Evolutionary conservation across 2,329 filamentous ascomycete genomes (phyloP).

Genomic region (Talaromyces pinophilus): DNA sequence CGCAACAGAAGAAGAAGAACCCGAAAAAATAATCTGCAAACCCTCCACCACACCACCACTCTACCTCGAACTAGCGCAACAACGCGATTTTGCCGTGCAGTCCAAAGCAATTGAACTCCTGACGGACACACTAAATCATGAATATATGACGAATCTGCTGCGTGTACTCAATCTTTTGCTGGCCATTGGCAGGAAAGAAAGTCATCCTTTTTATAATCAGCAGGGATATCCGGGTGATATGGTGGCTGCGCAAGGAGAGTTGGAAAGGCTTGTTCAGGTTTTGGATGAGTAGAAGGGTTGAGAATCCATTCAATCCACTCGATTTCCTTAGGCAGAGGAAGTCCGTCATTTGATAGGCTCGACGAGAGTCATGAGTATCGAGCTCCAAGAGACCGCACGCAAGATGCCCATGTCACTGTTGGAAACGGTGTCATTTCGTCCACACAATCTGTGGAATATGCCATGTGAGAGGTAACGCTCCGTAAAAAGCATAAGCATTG

Average conservation of each 20-base stretch:
- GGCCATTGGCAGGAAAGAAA: neutral
- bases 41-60: neutral
- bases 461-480: too few relatives aligned
- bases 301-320: too few relatives aligned
- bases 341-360: too few relatives aligned
- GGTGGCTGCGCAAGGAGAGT: neutral
- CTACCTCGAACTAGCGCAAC: slow-evolving; percentile 10
- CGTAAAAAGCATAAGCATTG: too few relatives aligned
- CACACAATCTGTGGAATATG: too few relatives aligned
- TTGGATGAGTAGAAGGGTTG: neutral
- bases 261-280: neutral
- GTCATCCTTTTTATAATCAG: neutral
- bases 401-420: too few relatives aligned
- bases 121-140: neutral
- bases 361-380: too few relatives aligned
- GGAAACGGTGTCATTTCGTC: too few relatives aligned
- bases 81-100: neutral
- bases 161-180: neutral
- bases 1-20: neutral
- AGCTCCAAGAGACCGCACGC: too few relatives aligned
- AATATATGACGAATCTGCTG: neutral
- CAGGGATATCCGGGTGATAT: too few relatives aligned
- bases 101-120: neutral
- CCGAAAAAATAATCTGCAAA: neutral
- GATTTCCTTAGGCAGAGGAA: too few relatives aligned